These are phyloP conservation scores for Leptographium lundbergii DNA, from an alignment of 2,329 filamentous ascomycete species.

Conservation along the genomic window DNA sequence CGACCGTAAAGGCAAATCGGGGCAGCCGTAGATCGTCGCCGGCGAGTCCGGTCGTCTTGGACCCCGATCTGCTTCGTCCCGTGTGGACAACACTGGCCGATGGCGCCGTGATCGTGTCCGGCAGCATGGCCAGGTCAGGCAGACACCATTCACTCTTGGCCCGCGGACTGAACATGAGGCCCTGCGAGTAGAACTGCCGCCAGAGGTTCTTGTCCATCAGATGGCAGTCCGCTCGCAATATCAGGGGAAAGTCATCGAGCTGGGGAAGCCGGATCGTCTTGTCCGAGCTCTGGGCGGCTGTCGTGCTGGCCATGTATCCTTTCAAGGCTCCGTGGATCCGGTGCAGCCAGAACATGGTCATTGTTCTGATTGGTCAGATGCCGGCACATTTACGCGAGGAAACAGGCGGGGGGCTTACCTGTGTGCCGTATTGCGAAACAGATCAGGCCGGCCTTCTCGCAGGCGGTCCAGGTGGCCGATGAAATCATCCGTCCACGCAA, in stretches of 20 bases:
- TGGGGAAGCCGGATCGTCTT: neutral
- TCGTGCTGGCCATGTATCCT: neutral
- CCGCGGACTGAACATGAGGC: neutral
- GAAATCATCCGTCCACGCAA: neutral
- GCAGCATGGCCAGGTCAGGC: neutral
- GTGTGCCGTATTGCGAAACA: neutral
- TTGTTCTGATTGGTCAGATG: neutral
- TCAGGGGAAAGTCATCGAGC: neutral
- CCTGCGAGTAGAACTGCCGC: neutral
- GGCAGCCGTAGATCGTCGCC: neutral
- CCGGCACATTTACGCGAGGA: neutral
- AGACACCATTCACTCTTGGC: neutral
- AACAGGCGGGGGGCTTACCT: neutral
- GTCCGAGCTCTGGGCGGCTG: neutral
- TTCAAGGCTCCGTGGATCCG: neutral
- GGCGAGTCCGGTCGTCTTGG: neutral
- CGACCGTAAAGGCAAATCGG: neutral
- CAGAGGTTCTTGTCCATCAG: neutral
- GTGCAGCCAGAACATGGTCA: constrained; percentile 1
- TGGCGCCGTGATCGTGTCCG: neutral
- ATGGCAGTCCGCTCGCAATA: neutral
- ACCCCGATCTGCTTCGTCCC: neutral
- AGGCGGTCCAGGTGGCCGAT: neutral
- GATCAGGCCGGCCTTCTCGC: neutral
- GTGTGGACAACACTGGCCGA: neutral